Evolutionary conservation across 306 rosid genomes (phyloP), one percentile per base, ranked within the genome.

Genomic region (Vigna trinervia): DNA sequence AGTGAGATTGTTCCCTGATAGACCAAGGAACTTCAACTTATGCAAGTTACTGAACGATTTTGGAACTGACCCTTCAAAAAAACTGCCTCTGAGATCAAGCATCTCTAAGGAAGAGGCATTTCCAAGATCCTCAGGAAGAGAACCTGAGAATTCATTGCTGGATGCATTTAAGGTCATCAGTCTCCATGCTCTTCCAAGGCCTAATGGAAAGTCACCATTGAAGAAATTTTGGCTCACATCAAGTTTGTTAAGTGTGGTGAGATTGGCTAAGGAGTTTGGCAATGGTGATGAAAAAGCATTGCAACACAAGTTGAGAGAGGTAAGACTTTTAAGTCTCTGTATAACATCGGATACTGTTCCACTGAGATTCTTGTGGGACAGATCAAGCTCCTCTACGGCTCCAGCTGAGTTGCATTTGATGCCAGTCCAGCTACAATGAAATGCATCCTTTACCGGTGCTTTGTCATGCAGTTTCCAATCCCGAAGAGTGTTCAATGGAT

Each of bases 1-100:
- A 2, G 96, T 87, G 80, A 95, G 90, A 48, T 91, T 92, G 54
- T 92, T 95, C 76, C 99, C 99, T 1, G 97, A 91, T 54, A 95
- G 90, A 52, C 99, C 99, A 71, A 95, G 96, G 89, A 92, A 95
- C 88, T 84, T 92, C 79, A 95, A 84, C 89, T 87, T 91, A 79
- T 60, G 86, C 88, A 95, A 81, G 76, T 84, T 86, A 69, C 81
- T 84, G 61, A 88, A 86, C 20, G 97, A 77, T 83, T 72, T 80
- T 0, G 96, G 97, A 84, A 95, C 74, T 9, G 86, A 61, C 30
- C 97, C 99, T 77, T 71, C 80, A 53, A 91, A 87, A 84, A 95
- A 89, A 85, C 95, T 90, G 32, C 99, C 99, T 82, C 97, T 84
- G 48, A 95, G 94, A 89, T 95, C 99, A 69, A 95, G 75, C 61